Evolutionary conservation across 2,329 filamentous ascomycete genomes (phyloP), one percentile per base, ranked within the genome.

Genomic region (Aspergillus oerlinghausenensis): DNA sequence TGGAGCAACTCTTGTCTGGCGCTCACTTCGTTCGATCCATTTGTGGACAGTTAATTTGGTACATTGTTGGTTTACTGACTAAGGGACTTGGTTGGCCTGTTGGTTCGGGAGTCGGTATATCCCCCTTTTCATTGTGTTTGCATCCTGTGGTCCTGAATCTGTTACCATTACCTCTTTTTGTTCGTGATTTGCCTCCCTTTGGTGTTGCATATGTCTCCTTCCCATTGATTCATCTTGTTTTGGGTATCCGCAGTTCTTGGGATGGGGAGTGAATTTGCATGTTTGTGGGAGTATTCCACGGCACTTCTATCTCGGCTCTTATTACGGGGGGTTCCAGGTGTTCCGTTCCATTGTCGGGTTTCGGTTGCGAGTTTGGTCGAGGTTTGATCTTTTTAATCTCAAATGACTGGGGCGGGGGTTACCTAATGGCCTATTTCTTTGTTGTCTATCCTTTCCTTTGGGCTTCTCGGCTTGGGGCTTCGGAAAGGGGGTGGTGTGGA

Each of bases 91-190:
- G 63, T 65, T 65, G 62, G 67, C 59, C 61, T 67, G 60, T 65
- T 65, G 66, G 64, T 65, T 63, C 63, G 60, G 68, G 66, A 70
- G 65, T 68, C 65, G 63, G 62, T 66, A 66, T 43, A 54, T 65
- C 63, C 56, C 61, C 61, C 60, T 49, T 55, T 58, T 59, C 11
- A 23, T 47, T 57, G 43, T 62, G 38, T 60, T 58, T 62, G 59
- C 57, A 57, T 59, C 56, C 63, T 62, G 58, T 60, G 61, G 59
- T 55, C 57, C 58, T 56, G 35, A 52, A 38, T 28, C 48, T 19
- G 58, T 38, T 10, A 54, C 35, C 48, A 49, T 58, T 55, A 25
- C 53, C 51, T 52, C 47, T 59, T 51, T 56, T 28, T 35, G 43
- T 49, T 51, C 42, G 21, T 28, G 56, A 54, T 28, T 55, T 49